A percentile compares a stretch with the other conserved stretches of the same genome.
Conservation (phyloP, 306 rosid genomes). For the Cicer arietinum region DNA sequence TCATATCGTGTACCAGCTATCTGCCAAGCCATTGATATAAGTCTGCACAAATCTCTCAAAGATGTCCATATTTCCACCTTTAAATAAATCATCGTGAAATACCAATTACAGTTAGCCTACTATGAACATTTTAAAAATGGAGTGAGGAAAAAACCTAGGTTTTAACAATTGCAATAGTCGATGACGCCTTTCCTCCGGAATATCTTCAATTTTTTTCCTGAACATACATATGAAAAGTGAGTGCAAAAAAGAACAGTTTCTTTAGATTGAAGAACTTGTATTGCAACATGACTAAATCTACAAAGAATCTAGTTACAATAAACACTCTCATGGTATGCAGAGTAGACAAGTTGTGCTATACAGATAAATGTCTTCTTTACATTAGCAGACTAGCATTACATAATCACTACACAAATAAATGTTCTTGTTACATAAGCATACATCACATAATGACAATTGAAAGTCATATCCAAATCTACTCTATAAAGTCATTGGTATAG, state of each 20-base stretch:
- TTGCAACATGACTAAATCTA: slow-evolving; percentile 17
- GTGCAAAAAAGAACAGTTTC: neutral
- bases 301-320: slow-evolving; percentile 28
- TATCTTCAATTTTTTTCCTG: slow-evolving; percentile 90
- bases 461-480: slow-evolving; percentile 12
- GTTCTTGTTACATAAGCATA: neutral
- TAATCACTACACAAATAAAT: slow-evolving; percentile 6
- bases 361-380: neutral
- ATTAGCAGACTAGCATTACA: slow-evolving; percentile 20
- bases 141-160: slow-evolving; percentile 61
- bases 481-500: neutral
- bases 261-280: slow-evolving; percentile 25
- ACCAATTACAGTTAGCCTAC: neutral
- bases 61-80: slow-evolving; percentile 40
- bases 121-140: slow-evolving; percentile 18
- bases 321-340: slow-evolving; percentile 2
- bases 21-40: slow-evolving; percentile 82
- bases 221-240: slow-evolving; percentile 27
- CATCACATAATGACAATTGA: slow-evolving; percentile 1
- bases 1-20: slow-evolving; percentile 79
- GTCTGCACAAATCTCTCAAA: slow-evolving; percentile 59
- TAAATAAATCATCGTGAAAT: slow-evolving; percentile 14
- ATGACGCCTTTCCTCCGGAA: slow-evolving; percentile 84
- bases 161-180: slow-evolving; percentile 64
- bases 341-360: slow-evolving; percentile 4